These are phyloP conservation scores for Tetrapisispora iriomotensis DNA, from an alignment of 805 yeast genomes.

Conservation along the genomic window DNA sequence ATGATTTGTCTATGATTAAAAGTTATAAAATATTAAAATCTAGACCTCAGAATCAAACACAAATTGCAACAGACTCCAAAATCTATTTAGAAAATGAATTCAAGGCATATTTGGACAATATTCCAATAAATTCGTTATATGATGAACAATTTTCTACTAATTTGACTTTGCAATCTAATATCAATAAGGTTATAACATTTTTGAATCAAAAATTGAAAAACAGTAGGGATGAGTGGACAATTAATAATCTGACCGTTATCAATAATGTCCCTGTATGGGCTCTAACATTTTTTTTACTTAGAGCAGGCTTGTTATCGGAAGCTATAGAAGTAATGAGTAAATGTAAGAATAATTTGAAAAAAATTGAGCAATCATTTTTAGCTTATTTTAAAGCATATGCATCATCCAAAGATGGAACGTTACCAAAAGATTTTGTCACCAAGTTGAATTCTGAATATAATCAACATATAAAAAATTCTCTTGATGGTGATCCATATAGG, in stretches of 20 bases:
- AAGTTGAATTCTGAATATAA: conserved; percentile 72
- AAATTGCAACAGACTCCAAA: conserved; percentile 47
- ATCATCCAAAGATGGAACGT: conserved; percentile 40
- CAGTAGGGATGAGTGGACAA: conserved; percentile 39
- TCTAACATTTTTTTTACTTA: conserved; percentile 65
- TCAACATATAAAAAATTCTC: conserved; percentile 62
- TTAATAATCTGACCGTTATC: conserved; percentile 49
- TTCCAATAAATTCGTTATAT: conserved; percentile 7
- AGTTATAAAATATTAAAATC: conserved; percentile 40
- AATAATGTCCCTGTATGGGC: conserved; percentile 96
- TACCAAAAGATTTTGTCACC: conserved; percentile 59
- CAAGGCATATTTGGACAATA: conserved; percentile 53
- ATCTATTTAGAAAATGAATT: conserved; percentile 67
- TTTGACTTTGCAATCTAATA: conserved; percentile 59
- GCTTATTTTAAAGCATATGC: conserved; percentile 64
- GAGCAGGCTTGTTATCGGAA: conserved; percentile 75
- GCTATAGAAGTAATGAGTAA: conserved; percentile 60
- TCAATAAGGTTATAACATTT: conserved; percentile 61
- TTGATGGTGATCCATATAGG: conserved; percentile 76
- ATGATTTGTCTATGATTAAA: conserved; percentile 65
- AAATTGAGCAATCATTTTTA: conserved; percentile 78
- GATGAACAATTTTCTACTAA: background rate
- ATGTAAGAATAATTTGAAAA: conserved; percentile 64
- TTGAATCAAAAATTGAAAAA: conserved; percentile 38
- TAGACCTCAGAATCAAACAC: conserved; percentile 12